Percentiles rank a stretch among this genome's conserved stretches.
Conservation (phyloP, 169 alveolate species). For the Babesia bovis region DNA sequence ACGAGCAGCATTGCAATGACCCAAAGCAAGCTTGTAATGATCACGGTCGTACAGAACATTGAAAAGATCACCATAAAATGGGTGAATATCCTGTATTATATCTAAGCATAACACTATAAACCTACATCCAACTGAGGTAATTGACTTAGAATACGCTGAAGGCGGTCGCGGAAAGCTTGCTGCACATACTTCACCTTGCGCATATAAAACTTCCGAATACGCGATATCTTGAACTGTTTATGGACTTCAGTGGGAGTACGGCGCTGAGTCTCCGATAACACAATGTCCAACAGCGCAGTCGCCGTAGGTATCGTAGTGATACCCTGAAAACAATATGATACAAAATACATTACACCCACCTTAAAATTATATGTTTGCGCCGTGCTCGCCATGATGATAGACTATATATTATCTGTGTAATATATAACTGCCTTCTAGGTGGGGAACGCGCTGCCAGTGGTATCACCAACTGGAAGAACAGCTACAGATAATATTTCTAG, state of each 20-base stretch:
- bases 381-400: slow-evolving; percentile 54
- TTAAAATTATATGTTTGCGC: slow-evolving; percentile 65
- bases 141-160: slow-evolving; percentile 88
- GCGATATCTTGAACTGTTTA: slow-evolving; percentile 95
- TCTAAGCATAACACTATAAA: neutral
- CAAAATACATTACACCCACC: slow-evolving; percentile 19
- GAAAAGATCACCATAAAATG: slow-evolving; percentile 97
- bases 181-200: slow-evolving; percentile 97
- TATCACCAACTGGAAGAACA: neutral
- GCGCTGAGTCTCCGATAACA: slow-evolving; percentile 96
- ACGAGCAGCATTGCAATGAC: slow-evolving; percentile 93
- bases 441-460: slow-evolving; percentile 10
- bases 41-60: slow-evolving; percentile 98
- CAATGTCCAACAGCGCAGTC: slow-evolving; percentile 87
- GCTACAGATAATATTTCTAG: too few species aligned
- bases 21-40: slow-evolving; percentile 98
- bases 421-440: slow-evolving; percentile 16
- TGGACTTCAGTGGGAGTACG: slow-evolving; percentile 99
- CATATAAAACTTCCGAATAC: slow-evolving; percentile 98
- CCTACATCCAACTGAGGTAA: slow-evolving; percentile 96
- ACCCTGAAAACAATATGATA: slow-evolving; percentile 33
- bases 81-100: slow-evolving; percentile 91
- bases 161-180: slow-evolving; percentile 91
- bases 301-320: slow-evolving; percentile 92
- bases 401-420: neutral